Percentiles rank a stretch among this genome's conserved stretches.
Conservation (phyloP, 805 yeast species). For the Saccharomycopsis lassenensis region DNA sequence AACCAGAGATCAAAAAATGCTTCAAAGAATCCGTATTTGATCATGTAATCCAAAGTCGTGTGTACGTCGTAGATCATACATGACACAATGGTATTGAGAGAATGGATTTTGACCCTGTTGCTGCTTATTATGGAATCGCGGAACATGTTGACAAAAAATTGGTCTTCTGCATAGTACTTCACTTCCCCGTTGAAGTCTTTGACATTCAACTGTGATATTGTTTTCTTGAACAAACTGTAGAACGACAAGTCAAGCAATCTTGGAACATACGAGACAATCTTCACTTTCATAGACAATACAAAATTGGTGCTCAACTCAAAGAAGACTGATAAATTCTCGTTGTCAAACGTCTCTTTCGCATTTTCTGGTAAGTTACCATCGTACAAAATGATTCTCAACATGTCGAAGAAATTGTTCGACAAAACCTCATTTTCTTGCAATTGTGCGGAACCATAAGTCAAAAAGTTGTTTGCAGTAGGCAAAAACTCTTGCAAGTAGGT, state of each 20-base stretch:
- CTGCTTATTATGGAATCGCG: background rate
- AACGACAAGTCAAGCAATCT: constrained; percentile 7
- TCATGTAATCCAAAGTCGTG: constrained; percentile 40
- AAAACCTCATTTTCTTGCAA: constrained; percentile 18
- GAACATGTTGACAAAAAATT: constrained; percentile 4
- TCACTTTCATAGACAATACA: constrained; percentile 7
- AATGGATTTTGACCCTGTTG: constrained; percentile 3
- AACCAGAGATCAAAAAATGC: constrained; percentile 57
- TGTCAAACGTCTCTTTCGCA: background rate
- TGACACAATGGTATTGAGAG: constrained; percentile 36
- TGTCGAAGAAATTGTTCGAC: constrained; percentile 19
- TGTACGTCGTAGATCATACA: constrained; percentile 52
- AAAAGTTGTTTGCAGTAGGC: constrained; percentile 63
- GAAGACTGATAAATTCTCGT: constrained; percentile 5
- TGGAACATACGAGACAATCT: background rate
- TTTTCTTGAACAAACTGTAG: constrained; percentile 12
- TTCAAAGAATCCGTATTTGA: constrained; percentile 32
- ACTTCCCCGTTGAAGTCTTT: too few species aligned
- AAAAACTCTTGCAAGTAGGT: constrained; percentile 65
- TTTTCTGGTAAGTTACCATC: constrained; percentile 17
- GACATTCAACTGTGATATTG: background rate
- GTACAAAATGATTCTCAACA: constrained; percentile 24
- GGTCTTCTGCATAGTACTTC: constrained; percentile 2
- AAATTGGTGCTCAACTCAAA: constrained; percentile 13
- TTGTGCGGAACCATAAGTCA: constrained; percentile 43